A percentile compares a stretch with the other conserved stretches of the same genome.
phyloP scores from a whole-genome alignment of 768 basidiomycete species.

The Trametes coccinea region DNA sequence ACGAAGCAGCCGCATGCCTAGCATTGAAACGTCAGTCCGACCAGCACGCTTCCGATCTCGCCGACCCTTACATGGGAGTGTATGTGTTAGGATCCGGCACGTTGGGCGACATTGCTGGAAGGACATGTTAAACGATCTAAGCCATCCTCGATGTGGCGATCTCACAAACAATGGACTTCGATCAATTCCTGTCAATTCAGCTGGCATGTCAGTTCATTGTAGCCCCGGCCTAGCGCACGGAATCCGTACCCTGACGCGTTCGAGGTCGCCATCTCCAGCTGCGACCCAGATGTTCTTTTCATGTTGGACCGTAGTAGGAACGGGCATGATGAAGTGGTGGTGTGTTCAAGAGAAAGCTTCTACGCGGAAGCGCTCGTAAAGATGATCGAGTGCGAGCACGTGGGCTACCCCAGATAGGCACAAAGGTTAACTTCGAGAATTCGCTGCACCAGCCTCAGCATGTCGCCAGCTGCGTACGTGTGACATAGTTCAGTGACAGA shows the following conservation, averaged over 20 bases:
- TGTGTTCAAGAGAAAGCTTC: neutral
- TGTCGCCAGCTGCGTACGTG: too few relatives aligned
- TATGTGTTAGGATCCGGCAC: constrained; percentile 71
- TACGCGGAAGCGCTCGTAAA: neutral
- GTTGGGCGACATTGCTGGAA: constrained; percentile 63
- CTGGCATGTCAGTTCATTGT: neutral
- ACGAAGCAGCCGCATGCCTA: constrained; percentile 94
- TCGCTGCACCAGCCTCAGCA: too few relatives aligned
- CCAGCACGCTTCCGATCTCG: neutral
- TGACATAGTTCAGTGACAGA: too few relatives aligned
- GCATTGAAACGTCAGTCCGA: too few relatives aligned
- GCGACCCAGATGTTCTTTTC: constrained; percentile 89
- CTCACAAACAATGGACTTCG: constrained; percentile 47
- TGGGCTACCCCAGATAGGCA: constrained; percentile 1
- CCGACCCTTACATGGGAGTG: constrained; percentile 67
- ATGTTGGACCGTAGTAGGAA: constrained; percentile 30
- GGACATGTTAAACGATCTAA: constrained; percentile 3
- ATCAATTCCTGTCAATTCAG: constrained; percentile 51
- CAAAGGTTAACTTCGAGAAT: too few relatives aligned
- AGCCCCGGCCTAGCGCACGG: too few relatives aligned
- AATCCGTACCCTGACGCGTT: constrained; percentile 64
- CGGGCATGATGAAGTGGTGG: constrained; percentile 32
- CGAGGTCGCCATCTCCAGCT: constrained; percentile 85
- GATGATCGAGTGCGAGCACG: constrained; percentile 8
- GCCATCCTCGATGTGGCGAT: constrained; percentile 5